Evolutionary conservation across 1,284 basidiomycete genomes (phyloP).

Genomic region (Cerrena zonata): DNA sequence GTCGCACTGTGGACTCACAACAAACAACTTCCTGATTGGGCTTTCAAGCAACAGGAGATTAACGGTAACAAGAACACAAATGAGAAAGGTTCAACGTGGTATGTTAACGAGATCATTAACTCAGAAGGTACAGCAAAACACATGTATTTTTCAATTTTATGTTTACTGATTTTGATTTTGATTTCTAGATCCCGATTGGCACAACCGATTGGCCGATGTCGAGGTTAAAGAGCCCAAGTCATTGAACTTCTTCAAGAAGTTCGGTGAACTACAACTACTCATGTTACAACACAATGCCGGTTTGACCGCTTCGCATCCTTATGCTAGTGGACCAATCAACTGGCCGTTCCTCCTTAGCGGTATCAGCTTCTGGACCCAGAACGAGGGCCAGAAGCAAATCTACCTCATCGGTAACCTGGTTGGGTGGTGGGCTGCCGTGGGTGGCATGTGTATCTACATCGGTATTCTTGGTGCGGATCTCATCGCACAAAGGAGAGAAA

Average conservation of each 20-base stretch:
- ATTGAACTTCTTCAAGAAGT: conserved; percentile 93
- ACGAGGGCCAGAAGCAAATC: conserved; percentile 81
- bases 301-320: conserved; percentile 90
- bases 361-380: conserved; percentile 97
- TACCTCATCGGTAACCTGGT: conserved; percentile 93
- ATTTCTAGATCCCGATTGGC: conserved; percentile 51
- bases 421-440: conserved; percentile 91
- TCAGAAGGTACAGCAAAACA: conserved; percentile 62
- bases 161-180: conserved; percentile 7
- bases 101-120: conserved; percentile 75
- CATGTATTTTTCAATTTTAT: conserved; percentile 1
- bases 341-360: conserved; percentile 96
- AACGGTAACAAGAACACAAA: conserved; percentile 93
- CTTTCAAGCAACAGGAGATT: conserved; percentile 92
- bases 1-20: conserved; percentile 92
- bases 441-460: conserved; percentile 80
- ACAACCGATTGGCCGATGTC: conserved; percentile 45
- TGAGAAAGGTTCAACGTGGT: conserved; percentile 86
- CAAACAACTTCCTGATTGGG: conserved; percentile 89
- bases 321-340: conserved; percentile 88
- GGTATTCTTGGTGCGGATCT: conserved; percentile 88
- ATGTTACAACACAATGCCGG: conserved; percentile 99
- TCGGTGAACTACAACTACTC: conserved; percentile 84
- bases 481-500: conserved; percentile 78
- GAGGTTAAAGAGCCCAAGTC: conserved; percentile 67